A percentile compares a stretch with the other conserved stretches of the same genome.
These are phyloP conservation scores for Alternaria viburni DNA, from an alignment of 2,329 filamentous ascomycete species.

Conservation along the genomic window DNA sequence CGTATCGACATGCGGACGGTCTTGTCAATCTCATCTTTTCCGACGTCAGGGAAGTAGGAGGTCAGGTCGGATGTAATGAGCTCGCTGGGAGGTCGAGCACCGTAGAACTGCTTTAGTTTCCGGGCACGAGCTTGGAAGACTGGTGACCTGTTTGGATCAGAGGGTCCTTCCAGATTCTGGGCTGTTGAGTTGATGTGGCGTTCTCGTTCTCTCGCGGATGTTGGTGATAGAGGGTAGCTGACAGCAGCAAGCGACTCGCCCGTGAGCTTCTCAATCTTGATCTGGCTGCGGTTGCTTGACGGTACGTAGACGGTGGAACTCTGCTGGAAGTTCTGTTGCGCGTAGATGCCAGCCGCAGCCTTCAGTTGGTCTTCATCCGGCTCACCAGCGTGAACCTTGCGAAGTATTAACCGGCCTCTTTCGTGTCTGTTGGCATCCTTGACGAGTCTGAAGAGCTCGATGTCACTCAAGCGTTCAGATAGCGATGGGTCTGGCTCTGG, in stretches of 20 bases:
- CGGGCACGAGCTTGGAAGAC: slow-evolving; percentile 53
- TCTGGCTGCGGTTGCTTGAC: slow-evolving; percentile 76
- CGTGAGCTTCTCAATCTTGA: slow-evolving; percentile 87
- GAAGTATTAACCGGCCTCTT: slow-evolving; percentile 85
- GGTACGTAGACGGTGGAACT: slow-evolving; percentile 66
- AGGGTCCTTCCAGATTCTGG: slow-evolving; percentile 56
- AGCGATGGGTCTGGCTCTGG: slow-evolving; percentile 81
- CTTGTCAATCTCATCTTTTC: slow-evolving; percentile 91
- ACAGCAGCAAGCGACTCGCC: slow-evolving; percentile 87
- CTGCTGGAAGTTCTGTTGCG: slow-evolving; percentile 79
- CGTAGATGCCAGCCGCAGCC: slow-evolving; percentile 84
- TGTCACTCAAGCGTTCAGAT: slow-evolving; percentile 82
- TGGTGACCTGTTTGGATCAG: slow-evolving; percentile 37
- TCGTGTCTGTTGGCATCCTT: slow-evolving; percentile 85
- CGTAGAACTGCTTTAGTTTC: slow-evolving; percentile 82
- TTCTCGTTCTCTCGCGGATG: slow-evolving; percentile 70
- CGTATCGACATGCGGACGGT: slow-evolving; percentile 92
- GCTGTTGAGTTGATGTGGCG: slow-evolving; percentile 64
- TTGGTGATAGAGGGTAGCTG: slow-evolving; percentile 85
- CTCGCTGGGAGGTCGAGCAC: slow-evolving; percentile 91
- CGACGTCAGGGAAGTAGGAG: slow-evolving; percentile 96
- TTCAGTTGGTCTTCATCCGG: slow-evolving; percentile 87
- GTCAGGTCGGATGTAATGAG: slow-evolving; percentile 95
- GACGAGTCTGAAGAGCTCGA: slow-evolving; percentile 88
- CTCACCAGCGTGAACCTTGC: slow-evolving; percentile 90